phyloP scores from a whole-genome alignment of 1,139 yeast species.

The Saccharomyces hybrid region DNA sequence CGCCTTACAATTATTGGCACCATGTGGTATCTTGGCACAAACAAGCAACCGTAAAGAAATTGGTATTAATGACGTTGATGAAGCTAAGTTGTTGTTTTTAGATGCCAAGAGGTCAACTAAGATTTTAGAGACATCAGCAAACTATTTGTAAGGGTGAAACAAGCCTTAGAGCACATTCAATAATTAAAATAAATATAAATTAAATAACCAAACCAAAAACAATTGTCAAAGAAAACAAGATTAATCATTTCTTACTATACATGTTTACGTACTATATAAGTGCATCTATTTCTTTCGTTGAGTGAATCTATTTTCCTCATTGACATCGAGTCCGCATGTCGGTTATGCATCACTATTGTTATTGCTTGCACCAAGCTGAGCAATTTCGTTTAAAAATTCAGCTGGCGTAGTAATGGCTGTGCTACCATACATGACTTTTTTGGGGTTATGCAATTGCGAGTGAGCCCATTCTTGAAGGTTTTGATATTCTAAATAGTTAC shows the following conservation, averaged over 20 bases:
- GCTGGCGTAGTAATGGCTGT: conserved; percentile 73
- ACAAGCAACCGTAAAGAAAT: conserved; percentile 70
- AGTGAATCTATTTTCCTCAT: no score
- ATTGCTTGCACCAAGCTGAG: conserved; percentile 38
- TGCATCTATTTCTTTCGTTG: neutral
- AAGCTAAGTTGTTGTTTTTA: conserved; percentile 75
- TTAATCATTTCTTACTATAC: neutral
- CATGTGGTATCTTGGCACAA: conserved; percentile 77
- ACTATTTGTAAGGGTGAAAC: conserved; percentile 21
- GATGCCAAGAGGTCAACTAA: conserved; percentile 83
- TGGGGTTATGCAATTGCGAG: conserved; percentile 32
- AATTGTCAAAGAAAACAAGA: no score
- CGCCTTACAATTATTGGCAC: conserved; percentile 83
- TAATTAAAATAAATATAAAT: neutral
- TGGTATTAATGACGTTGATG: conserved; percentile 66
- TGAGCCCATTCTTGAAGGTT: conserved; percentile 86
- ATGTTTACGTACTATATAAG: neutral
- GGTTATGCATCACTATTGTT: neutral
- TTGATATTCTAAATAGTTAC: conserved; percentile 88
- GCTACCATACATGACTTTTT: conserved; percentile 75
- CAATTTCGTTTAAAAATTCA: conserved; percentile 68
- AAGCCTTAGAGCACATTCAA: neutral
- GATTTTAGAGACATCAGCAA: conserved; percentile 46
- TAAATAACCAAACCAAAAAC: neutral
- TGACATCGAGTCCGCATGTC: neutral